Evolutionary conservation across 192 early-diverging fungal genomes (phyloP), one percentile per base, ranked within the genome.

Genomic region (Funneliformis geosporum): DNA sequence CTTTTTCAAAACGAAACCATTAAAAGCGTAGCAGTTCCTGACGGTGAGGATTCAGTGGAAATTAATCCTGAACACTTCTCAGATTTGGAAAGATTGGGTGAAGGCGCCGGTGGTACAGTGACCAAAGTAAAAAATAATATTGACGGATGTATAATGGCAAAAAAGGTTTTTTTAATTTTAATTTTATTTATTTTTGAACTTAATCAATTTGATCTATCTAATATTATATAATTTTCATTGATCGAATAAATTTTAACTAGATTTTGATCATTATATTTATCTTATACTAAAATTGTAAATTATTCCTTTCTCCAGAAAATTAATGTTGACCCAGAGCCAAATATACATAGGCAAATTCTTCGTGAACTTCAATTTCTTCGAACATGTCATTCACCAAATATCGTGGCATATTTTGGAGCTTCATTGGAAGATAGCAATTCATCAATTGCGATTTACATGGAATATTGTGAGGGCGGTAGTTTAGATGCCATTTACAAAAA

Each of bases 341-440:
- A 87, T 33, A 86, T 92, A 79, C 92, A 95, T 70, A 86, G 91
- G 65, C 93, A 96, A 84, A 95, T 99, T 62, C 82, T 97, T 62
- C 90, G 96, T 28, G 98, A 99, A 83, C 90, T 99, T 43, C 90
- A 92, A 80, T 92, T 98, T 55, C 84, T 99, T 76, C 91, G 93
- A 70, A 91, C 91, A 60, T 99, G 97, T 84, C 88, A 95, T 82
- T 96, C 94, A 40, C 93, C 94, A 25, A 94, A 95, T 82, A 97
- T 99, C 74, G 96, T 99, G 0, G 92, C 94, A 23, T 99, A 93
- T 80, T 99, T 94, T 80, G 98, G 98, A 60, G 95, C 96, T 8
- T 98, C 93, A 77, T 86, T 94, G 62, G 90, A 94, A 62, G 94
- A 94, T 25, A 93, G 90, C 71, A 91, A 92, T 66, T 86, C 87